Conservation (phyloP, 768 basidiomycete genomes). For the Ephemerocybe angulata region DNA sequence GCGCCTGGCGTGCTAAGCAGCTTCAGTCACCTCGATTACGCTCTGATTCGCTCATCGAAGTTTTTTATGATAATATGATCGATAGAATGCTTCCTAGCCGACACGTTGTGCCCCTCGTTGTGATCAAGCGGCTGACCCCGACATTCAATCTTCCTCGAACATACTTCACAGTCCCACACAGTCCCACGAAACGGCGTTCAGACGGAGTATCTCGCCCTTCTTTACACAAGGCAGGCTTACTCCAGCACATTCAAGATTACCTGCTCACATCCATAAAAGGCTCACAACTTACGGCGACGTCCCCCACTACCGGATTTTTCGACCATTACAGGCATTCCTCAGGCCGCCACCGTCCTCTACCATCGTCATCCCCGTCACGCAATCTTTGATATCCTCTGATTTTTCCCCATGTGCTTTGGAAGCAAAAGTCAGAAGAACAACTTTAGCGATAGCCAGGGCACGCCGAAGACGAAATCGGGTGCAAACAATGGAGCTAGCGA, state of each 20-base stretch:
- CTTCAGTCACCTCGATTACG: too few species aligned
- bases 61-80: too few species aligned
- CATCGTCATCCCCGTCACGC: background rate
- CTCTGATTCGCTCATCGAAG: too few species aligned
- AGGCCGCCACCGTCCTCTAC: background rate
- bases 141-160: conserved; percentile 6
- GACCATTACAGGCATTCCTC: background rate
- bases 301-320: background rate
- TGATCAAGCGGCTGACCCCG: background rate
- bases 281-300: background rate
- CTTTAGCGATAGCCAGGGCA: conserved; percentile 26
- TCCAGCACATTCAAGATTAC: background rate
- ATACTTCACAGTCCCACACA: background rate
- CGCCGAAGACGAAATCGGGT: conserved; percentile 8
- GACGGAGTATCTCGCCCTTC: background rate
- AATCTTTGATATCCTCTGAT: background rate
- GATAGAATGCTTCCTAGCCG: too few species aligned
- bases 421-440: conserved; percentile 29
- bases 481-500: conserved; percentile 14
- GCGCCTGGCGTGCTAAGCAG: too few species aligned
- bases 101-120: too few species aligned
- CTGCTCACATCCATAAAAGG: too few species aligned
- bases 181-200: background rate
- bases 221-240: background rate
- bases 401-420: conserved; percentile 29